A percentile compares a stretch with the other conserved stretches of the same genome.
Conservation (phyloP, 192 early-diverging fungal genomes). For the Haplosporangium gracile region DNA sequence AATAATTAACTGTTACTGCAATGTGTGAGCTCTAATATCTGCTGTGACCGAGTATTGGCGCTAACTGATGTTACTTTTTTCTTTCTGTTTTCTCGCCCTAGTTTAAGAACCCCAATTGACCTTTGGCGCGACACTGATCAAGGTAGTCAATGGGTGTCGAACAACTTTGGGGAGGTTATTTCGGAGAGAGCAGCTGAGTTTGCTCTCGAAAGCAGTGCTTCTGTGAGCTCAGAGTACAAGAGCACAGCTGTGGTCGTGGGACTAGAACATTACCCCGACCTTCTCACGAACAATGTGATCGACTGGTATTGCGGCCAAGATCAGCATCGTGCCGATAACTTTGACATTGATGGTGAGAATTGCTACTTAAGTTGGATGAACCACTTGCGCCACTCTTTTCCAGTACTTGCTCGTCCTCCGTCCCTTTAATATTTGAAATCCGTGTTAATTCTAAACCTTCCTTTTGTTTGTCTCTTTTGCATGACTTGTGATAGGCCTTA, state of each 20-base stretch:
- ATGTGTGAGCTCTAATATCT: neutral
- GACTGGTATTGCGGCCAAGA: conserved; percentile 14
- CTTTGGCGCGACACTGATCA: conserved; percentile 10
- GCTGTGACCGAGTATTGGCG: neutral
- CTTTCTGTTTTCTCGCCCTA: neutral
- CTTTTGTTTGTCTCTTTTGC: neutral
- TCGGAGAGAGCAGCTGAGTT: neutral
- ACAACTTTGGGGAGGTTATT: conserved; percentile 14
- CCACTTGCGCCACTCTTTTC: too few relatives aligned
- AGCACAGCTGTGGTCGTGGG: neutral
- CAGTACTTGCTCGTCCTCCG: neutral
- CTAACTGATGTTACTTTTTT: neutral
- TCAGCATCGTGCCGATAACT: conserved; percentile 6
- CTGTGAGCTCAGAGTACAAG: neutral
- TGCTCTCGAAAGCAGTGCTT: neutral
- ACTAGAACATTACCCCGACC: conserved; percentile 6
- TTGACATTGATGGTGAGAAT: conserved; percentile 22
- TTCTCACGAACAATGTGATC: neutral
- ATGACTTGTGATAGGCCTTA: neutral
- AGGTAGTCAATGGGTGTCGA: conserved; percentile 5
- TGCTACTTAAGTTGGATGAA: neutral
- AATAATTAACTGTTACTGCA: neutral
- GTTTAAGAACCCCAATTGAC: conserved; percentile 32
- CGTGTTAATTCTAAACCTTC: neutral
- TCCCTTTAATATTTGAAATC: neutral